Evolutionary conservation across 495 filamentous ascomycete genomes (phyloP), one percentile per base, ranked within the genome.

Genomic region (Penicillium cinerascens): DNA sequence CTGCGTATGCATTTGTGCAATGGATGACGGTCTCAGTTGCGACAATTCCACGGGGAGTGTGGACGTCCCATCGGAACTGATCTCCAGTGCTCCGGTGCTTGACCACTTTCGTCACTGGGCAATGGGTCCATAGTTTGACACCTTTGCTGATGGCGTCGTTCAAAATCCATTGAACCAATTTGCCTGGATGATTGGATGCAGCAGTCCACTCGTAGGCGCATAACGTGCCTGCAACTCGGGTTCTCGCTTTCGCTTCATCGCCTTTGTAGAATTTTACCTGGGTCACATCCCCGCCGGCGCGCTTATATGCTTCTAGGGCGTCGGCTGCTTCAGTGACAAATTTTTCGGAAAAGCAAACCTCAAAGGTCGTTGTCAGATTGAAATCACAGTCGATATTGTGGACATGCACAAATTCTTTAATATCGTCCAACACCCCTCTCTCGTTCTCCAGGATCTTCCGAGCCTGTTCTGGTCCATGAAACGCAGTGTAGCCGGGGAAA

Each of bases 131-230:
- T 18, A 56, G 26, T 20, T 42, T 50, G 4, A 42, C 53, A 0
- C 36, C 53, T 40, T 56, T 56, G 0, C 11, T n/a, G 10, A 56
- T 47, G 37, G 50, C 45, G 25, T 56, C 47, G 13, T 49, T 47
- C 37, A 56, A 37, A 25, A 56, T 56, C 53, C 53, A 56, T 27
- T 56, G 53, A 0, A 56, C 53, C 1, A 56, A 47, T 29, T 56
- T 56, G 4, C 35, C 53, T 3, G 53, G 47, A 18, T 56, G 47
- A 26, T 56, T 56, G 2, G 53, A 51, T 25, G 47, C 53, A 23
- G 54, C 42, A 2, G 47, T 42, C 11, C 46, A 56, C 21, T 56
- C 47, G 13, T 56, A 56, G 15, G 54, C 54, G 36, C 36, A 41
- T 2, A 51, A 6, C 1, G 54, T 47, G 3, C 5, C 41, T 1